Evolutionary conservation across 305 asterid species (phyloP).

Genomic region (Fraxinus sp.): DNA sequence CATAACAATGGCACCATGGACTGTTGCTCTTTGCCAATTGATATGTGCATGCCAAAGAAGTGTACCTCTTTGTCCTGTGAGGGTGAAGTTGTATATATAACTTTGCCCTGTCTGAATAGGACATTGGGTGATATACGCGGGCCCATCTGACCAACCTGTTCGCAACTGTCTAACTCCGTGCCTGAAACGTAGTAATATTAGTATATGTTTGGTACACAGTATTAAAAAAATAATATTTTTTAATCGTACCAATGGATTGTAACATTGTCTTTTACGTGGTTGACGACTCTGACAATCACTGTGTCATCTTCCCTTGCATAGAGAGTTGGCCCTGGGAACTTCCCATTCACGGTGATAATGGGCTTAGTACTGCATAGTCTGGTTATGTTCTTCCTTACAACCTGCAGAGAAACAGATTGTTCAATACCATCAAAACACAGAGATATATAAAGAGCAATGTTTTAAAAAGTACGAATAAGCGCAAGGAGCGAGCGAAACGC

Average conservation of each 20-base stretch:
- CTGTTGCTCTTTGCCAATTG: constrained; percentile 68
- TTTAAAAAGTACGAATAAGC: neutral
- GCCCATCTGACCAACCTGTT: constrained; percentile 78
- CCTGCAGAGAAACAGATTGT: constrained; percentile 30
- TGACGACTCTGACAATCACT: constrained; percentile 51
- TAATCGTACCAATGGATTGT: constrained; percentile 57
- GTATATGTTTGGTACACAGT: neutral
- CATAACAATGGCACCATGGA: constrained; percentile 66
- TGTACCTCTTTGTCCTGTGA: constrained; percentile 66
- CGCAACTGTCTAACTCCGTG: constrained; percentile 66
- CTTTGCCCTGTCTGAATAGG: constrained; percentile 65
- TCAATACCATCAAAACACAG: neutral
- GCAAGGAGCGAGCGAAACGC: neutral
- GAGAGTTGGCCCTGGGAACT: constrained; percentile 69
- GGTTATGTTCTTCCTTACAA: constrained; percentile 44
- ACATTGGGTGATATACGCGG: constrained; percentile 60
- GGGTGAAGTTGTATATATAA: constrained; percentile 54
- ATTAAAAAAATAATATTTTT: neutral
- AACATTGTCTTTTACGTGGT: constrained; percentile 61
- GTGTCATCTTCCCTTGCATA: constrained; percentile 66
- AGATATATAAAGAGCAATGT: neutral
- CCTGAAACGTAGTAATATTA: constrained; percentile 32
- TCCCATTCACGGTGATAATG: constrained; percentile 56
- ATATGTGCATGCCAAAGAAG: constrained; percentile 69
- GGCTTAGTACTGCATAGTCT: constrained; percentile 54